Percentiles rank a stretch among this genome's conserved stretches.
Conservation (phyloP, 2,329 filamentous ascomycete species). For the Dissoconium aciculare region DNA sequence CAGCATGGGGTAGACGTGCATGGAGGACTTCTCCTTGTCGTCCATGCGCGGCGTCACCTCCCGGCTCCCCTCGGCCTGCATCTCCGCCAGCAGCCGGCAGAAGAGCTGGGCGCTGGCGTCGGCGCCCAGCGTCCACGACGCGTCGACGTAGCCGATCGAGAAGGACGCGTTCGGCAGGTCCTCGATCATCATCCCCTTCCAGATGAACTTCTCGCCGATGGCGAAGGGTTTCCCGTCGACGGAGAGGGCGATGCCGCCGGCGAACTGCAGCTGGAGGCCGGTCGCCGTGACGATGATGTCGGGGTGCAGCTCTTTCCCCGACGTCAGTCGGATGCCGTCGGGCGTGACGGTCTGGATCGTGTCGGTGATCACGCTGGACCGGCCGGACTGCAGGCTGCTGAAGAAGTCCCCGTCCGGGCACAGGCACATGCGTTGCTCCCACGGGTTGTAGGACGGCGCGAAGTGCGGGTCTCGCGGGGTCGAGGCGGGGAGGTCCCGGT, state of each 20-base stretch:
- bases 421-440: constrained; percentile 60
- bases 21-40: constrained; percentile 24
- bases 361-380: constrained; percentile 37
- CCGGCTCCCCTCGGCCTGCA: constrained; percentile 31
- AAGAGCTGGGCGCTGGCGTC: constrained; percentile 39
- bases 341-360: constrained; percentile 35
- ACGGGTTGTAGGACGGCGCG: constrained; percentile 30
- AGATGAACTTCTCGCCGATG: constrained; percentile 36
- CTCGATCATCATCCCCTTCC: constrained; percentile 44
- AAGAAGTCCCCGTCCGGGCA: constrained; percentile 44
- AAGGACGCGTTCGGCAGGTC: constrained; percentile 43
- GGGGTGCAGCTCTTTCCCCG: constrained; percentile 25
- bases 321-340: constrained; percentile 32
- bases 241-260: constrained; percentile 34
- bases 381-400: constrained; percentile 32
- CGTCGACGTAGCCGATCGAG: constrained; percentile 42
- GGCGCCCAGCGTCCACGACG: constrained; percentile 42
- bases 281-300: constrained; percentile 50
- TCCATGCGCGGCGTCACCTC: constrained; percentile 31
- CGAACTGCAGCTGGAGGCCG: constrained; percentile 39
- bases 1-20: constrained; percentile 29
- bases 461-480: constrained; percentile 27
- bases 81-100: constrained; percentile 36
- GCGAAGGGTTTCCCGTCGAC: constrained; percentile 35
- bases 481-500: neutral